These are phyloP conservation scores for Starmera amethionina DNA, from an alignment of 805 yeast genomes.

Conservation along the genomic window DNA sequence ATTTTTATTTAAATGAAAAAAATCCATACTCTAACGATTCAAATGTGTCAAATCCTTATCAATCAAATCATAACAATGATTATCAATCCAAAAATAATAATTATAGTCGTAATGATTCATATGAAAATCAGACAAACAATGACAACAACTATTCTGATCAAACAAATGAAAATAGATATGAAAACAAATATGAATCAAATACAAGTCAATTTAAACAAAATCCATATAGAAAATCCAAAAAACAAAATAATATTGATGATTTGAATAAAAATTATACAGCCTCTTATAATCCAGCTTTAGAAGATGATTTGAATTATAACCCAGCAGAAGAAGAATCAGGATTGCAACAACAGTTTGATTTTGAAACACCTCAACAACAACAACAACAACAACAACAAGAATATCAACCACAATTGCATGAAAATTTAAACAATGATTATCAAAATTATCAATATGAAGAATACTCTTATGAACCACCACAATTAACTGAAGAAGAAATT, in stretches of 20 bases:
- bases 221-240: constrained; percentile 1
- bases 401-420: constrained; percentile 20
- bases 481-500: constrained; percentile 11
- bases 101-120: constrained; percentile 2
- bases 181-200: background rate
- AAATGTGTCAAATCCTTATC: no score
- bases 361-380: constrained; percentile 8
- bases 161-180: background rate
- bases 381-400: constrained; percentile 12
- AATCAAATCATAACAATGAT: background rate
- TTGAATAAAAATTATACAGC: constrained; percentile 2
- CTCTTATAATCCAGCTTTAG: constrained; percentile 15
- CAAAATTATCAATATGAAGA: constrained; percentile 45
- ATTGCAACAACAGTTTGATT: constrained; percentile 5
- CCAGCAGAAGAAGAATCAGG: constrained; percentile 3
- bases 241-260: constrained; percentile 15
- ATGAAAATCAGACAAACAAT: constrained; percentile 1
- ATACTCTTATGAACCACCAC: constrained; percentile 22
- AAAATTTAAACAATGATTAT: constrained; percentile 65
- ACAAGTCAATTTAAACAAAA: background rate
- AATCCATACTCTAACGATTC: no score
- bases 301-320: constrained; percentile 1
- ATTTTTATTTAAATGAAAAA: no score
- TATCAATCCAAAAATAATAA: background rate
- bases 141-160: constrained; percentile 1